phyloP scores from a whole-genome alignment of 306 rosid species.

The Calophaca sinica region DNA sequence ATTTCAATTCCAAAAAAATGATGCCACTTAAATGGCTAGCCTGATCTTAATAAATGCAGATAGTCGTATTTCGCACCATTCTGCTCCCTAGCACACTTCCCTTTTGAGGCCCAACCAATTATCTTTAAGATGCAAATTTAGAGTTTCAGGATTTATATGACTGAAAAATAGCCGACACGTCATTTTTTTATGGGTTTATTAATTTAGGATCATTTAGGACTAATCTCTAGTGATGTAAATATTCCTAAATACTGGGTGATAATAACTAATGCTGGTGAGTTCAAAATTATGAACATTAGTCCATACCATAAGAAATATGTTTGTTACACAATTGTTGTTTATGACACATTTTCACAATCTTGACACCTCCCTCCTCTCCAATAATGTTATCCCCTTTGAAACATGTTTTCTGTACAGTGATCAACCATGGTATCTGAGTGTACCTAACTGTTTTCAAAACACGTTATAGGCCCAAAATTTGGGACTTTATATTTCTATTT shows the following conservation, averaged over 20 bases:
- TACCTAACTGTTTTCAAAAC: background rate
- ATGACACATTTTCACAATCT: constrained; percentile 7
- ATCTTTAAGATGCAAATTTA: background rate
- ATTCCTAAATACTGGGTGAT: background rate
- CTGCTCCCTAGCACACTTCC: background rate
- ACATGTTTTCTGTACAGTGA: background rate
- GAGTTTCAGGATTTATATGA: background rate
- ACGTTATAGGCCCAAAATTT: background rate
- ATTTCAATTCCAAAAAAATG: background rate
- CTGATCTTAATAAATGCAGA: constrained; percentile 6
- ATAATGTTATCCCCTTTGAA: background rate
- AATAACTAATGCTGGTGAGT: too few species aligned
- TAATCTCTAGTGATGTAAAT: background rate
- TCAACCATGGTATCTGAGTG: background rate
- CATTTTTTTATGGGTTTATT: background rate
- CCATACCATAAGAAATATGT: constrained; percentile 1
- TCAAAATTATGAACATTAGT: constrained; percentile 1
- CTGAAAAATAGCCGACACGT: background rate
- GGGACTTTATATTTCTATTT: too few species aligned
- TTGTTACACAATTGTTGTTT: background rate
- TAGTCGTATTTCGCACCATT: constrained; percentile 1
- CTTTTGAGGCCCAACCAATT: constrained; percentile 3
- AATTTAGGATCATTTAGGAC: background rate
- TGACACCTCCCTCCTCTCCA: background rate
- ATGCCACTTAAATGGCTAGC: background rate